Base-by-base conservation (phyloP, 2,329 filamentous ascomycete species). In the Teratosphaeria zuluensis region DNA sequence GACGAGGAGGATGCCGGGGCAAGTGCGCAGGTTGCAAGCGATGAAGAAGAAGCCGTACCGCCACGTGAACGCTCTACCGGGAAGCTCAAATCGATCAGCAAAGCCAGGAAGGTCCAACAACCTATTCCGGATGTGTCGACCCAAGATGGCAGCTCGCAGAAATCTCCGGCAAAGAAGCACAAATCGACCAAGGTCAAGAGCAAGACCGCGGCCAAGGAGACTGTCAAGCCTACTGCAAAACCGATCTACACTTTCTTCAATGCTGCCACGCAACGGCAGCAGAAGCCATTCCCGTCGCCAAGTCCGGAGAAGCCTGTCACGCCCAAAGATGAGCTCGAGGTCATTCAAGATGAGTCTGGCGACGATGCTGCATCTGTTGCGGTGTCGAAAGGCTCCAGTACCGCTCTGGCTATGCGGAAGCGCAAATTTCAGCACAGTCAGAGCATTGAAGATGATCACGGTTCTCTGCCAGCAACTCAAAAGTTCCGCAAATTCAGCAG, bases 181-280 rank as follows among this genome's bases (percentile, higher is more conserved):
- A 64, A 59, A 35, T 31, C 57, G 3, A 58, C 56, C 21, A 63
- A 63, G 58, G 11, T 54, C 7, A 68, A 67, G 55, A 28, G 55
- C 31, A 69, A 59, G 67, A 61, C 69, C 35, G 72, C 70, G 54
- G 66, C 67, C 19, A 68, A 68, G n/a, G 74, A 76, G 58, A 64
- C 71, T 19, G 69, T 72, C 62, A 68, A 72, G 42, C 61, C 71
- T 42, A 70, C 71, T 61, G 62, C 55, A 30, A 78, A 75, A 63
- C 71, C 76, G 9, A 78, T 79, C 55, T 76, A 74, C 38, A 79
- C 77, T 16, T 80, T 80, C 70, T 80, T 80, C 69, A 77, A 73
- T 66, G 70, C 71, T 55, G 71, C 71, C 7, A 73, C 75, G n/a
- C 75, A 74, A 57, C 63, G 72, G 33, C 74, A 75, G 60, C 68